Evolutionary conservation across 176 grass and related monocot genomes (phyloP), one percentile per base, ranked within the genome.

Genomic region (Lolium perenne): DNA sequence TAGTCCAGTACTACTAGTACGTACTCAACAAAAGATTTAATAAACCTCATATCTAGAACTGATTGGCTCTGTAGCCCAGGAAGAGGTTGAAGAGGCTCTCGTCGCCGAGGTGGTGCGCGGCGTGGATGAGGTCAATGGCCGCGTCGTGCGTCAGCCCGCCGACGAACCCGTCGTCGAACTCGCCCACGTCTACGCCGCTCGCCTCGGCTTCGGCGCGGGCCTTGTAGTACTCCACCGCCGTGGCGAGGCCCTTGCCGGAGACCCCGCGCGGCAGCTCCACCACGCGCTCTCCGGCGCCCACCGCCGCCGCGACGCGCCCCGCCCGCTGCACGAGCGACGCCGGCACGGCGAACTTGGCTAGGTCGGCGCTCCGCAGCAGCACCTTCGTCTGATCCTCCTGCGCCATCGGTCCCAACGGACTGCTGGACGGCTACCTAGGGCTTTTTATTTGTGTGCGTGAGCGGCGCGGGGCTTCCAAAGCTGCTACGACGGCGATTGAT

Each of bases 91-190:
- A 76, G 25, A 76, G 73, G 14, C 15, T 25, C 15, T 76, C 3
- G 25, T 76, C 80, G 20, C 51, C 80, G 50, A 88, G 80, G 74
- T 83, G 74, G 74, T 83, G 26, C 4, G 86, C 86, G 18, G 86
- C 86, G 73, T 78, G 63, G 80, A 88, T 88, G 80, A 88, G 63
- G 63, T 88, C 86, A 20, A 88, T 76, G 51, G 65, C 63, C 2
- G 73, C 80, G 63, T 88, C 86, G 74, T 88, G 86, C 10, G 9
- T 32, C 53, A 87, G 86, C 71, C 71, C 71, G 21, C 7, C 38
- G 16, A 82, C 38, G 71, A 87, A 87, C 2, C 0, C 74, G 20
- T 5, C 63, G 80, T 88, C 80, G 63, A 88, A 88, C 53, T 6
- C 54, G 0, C 1, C 5, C 0, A 3, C 1, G 8, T 49, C 67